Percentiles rank a stretch among this genome's conserved stretches.
These are phyloP conservation scores for Physaria fendleri DNA, from an alignment of 345 rosid genomes.

Conservation along the genomic window DNA sequence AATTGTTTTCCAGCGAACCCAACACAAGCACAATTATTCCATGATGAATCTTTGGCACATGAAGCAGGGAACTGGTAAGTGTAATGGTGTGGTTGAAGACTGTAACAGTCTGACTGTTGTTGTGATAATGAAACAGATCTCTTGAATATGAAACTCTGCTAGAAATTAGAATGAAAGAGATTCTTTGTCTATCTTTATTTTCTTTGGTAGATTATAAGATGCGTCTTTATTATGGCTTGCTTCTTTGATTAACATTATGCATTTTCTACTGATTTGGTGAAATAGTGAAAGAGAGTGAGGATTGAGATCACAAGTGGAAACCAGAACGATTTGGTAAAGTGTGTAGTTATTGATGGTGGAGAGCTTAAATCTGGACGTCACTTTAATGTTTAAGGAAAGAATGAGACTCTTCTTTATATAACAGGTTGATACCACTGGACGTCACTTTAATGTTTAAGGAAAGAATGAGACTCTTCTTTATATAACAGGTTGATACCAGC, in stretches of 20 bases:
- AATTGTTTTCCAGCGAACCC: slow-evolving; percentile 88
- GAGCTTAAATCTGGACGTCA: slow-evolving; percentile 97
- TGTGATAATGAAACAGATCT: too few species aligned
- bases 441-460: slow-evolving; percentile 94
- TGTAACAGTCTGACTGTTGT: too few species aligned
- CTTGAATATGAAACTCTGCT: too few species aligned
- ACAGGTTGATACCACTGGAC: slow-evolving; percentile 91
- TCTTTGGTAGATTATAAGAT: too few species aligned
- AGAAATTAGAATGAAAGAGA: too few species aligned
- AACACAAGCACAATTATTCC: slow-evolving; percentile 82
- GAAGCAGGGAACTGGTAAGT: slow-evolving; percentile 80
- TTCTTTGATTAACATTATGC: too few species aligned
- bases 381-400: slow-evolving; percentile 92
- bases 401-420: slow-evolving; percentile 89
- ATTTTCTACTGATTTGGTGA: too few species aligned
- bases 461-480: slow-evolving; percentile 94
- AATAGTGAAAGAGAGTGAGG: too few species aligned
- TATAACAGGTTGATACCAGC: slow-evolving; percentile 61
- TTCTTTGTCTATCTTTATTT: too few species aligned
- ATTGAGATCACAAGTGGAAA: too few species aligned
- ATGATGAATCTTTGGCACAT: slow-evolving; percentile 63
- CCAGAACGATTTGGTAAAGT: slow-evolving; percentile 58
- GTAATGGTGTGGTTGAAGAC: slow-evolving; percentile 57
- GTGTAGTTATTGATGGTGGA: slow-evolving; percentile 81
- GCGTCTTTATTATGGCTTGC: too few species aligned